phyloP scores from a whole-genome alignment of 352 stramenopile species.

The Pythium angustatum region DNA sequence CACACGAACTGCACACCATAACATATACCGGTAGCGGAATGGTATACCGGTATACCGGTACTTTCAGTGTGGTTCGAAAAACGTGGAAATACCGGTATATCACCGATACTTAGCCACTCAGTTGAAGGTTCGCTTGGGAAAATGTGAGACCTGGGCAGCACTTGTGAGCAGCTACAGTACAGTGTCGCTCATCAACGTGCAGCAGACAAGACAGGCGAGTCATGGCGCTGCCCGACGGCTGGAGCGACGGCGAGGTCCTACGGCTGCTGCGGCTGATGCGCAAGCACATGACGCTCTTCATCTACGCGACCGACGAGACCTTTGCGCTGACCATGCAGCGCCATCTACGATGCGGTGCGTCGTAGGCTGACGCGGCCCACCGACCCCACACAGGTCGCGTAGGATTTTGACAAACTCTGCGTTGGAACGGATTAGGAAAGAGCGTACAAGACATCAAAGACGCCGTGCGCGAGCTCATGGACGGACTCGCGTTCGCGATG shows the following conservation, averaged over 20 bases:
- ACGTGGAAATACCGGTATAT: constrained; percentile 12
- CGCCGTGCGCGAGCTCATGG: constrained; percentile 55
- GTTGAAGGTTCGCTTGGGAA: constrained; percentile 30
- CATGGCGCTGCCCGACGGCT: constrained; percentile 34
- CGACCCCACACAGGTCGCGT: too few species aligned
- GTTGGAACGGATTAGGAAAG: too few species aligned
- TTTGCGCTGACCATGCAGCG: constrained; percentile 47
- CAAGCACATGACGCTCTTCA: constrained; percentile 52
- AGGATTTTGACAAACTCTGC: too few species aligned
- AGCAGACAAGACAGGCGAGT: background rate
- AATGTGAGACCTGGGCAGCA: background rate
- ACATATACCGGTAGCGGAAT: too few species aligned
- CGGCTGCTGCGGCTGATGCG: constrained; percentile 54
- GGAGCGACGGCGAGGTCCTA: constrained; percentile 54
- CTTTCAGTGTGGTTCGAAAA: too few species aligned
- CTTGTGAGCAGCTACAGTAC: too few species aligned
- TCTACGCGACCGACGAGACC: constrained; percentile 51
- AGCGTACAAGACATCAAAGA: constrained; percentile 6
- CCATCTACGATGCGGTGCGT: constrained; percentile 1
- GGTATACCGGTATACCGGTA: too few species aligned
- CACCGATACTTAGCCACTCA: constrained; percentile 21
- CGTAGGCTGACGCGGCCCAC: too few species aligned
- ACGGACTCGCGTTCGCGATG: constrained; percentile 55
- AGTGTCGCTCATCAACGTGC: background rate
- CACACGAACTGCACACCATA: constrained; percentile 20